Evolutionary conservation across 1,284 basidiomycete genomes (phyloP), one percentile per base, ranked within the genome.

Genomic region (Coriolopsis trogii): DNA sequence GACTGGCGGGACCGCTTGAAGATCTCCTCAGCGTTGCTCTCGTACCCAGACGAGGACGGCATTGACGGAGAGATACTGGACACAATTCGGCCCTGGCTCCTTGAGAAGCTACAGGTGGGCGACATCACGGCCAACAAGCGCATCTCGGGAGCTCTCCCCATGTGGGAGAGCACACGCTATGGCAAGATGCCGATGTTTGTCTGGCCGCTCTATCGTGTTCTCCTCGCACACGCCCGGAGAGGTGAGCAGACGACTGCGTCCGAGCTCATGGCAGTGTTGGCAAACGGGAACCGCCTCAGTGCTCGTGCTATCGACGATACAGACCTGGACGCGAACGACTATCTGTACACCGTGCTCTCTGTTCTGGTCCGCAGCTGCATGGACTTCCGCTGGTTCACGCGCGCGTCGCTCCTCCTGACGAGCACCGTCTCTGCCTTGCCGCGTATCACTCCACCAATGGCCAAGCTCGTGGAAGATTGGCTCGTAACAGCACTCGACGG

Each of bases 331-430:
- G 23, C 67, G 65, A 13, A 68, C 3, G 59, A 80, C 56, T 73
- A 79, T 38, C 60, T 65, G 15, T 67, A 73, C 26, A 74, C 83
- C 45, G 67, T 83, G 13, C 67, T 70, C 15, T 70, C 75, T 12
- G 71, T 77, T 1, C 58, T 82, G 20, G 68, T 77, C 13, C 74
- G 74, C 33, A 71, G 82, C 6, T 76, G 77, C 51, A 56, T 80
- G 24, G 69, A 77, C 56, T 82, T 79, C 76, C 69, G 74, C 30
- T 82, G 77, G 77, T 64, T 70, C 41, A 51, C 61, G 26, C 66
- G 74, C 31, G 78, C 78, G 0, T 59, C 57, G 12, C 63, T 80
- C 30, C 63, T 81, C 23, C 21, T 54, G 16, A 28, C 46, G n/a
- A n/a, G n/a, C 3, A 52, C 41, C 16, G 52, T 58, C 6, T 34